phyloP scores from a whole-genome alignment of 2,329 filamentous ascomycete genomes.

The Penicillium sumatraense region DNA sequence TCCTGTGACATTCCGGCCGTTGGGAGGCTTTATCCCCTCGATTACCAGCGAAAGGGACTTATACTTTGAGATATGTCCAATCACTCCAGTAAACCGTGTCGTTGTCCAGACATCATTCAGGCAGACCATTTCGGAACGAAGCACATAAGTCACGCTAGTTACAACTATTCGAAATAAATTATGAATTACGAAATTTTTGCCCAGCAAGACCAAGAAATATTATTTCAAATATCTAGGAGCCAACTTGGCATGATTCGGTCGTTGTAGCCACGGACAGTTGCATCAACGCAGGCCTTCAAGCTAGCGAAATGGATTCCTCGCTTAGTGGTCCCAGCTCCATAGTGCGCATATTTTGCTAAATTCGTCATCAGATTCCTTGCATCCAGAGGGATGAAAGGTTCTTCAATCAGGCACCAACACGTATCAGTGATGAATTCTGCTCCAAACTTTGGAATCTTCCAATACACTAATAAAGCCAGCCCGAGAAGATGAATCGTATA shows the following conservation, averaged over 20 bases:
- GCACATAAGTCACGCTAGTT: neutral
- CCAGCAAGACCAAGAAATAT: too few relatives aligned
- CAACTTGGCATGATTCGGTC: neutral
- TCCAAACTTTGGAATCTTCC: conserved; percentile 45
- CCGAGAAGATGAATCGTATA: conserved; percentile 25
- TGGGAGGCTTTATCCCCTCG: neutral
- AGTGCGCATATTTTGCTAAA: conserved; percentile 55
- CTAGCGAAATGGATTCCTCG: conserved; percentile 30
- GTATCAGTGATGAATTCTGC: conserved; percentile 50
- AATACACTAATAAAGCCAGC: conserved; percentile 37
- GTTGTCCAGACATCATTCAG: neutral
- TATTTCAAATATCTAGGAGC: too few relatives aligned
- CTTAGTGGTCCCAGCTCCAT: conserved; percentile 33
- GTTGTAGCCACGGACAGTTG: neutral
- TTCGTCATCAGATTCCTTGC: conserved; percentile 48
- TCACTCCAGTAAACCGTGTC: neutral
- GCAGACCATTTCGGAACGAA: neutral
- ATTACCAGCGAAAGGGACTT: neutral
- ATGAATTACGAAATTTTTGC: too few relatives aligned
- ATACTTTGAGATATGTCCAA: neutral
- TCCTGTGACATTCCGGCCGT: neutral
- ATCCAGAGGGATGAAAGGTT: conserved; percentile 41
- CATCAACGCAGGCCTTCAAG: neutral
- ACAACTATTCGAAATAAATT: too few relatives aligned
- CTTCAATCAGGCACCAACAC: conserved; percentile 54